A percentile compares a stretch with the other conserved stretches of the same genome.
phyloP scores from a whole-genome alignment of 768 basidiomycete genomes.

The Lactarius indigo region DNA sequence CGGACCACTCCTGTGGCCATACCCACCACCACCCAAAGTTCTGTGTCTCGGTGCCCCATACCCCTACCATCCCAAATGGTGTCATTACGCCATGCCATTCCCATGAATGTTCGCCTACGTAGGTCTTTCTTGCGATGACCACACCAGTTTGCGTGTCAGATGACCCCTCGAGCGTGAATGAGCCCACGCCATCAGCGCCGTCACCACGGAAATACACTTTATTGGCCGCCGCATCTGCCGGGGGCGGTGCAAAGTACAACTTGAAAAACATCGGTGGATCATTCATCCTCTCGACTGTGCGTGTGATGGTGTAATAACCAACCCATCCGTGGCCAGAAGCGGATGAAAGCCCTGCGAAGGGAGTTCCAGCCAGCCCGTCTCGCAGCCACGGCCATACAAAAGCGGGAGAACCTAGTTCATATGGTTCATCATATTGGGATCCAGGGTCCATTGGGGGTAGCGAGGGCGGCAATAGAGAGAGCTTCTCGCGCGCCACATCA shows the following conservation, averaged over 20 bases:
- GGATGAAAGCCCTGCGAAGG: not conserved
- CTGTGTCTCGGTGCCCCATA: not conserved
- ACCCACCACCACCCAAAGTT: constrained; percentile 9
- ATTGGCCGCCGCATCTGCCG: not conserved
- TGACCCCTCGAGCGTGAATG: not conserved
- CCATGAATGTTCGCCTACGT: not conserved
- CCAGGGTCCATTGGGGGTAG: not conserved
- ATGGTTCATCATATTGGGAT: not conserved
- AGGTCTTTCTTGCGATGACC: not conserved
- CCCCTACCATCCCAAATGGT: constrained; percentile 17
- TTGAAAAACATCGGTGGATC: constrained; percentile 9
- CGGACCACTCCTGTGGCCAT: constrained; percentile 16
- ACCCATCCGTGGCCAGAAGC: not conserved
- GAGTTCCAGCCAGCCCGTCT: constrained; percentile 10
- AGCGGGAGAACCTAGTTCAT: not conserved
- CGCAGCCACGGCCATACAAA: constrained; percentile 9
- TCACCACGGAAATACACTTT: not conserved
- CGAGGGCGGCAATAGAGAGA: not conserved
- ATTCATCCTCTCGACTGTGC: too few relatives aligned
- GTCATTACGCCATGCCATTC: constrained; percentile 2
- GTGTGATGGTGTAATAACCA: constrained; percentile 15
- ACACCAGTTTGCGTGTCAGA: not conserved
- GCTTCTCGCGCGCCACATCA: not conserved
- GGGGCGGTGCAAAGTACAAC: not conserved
- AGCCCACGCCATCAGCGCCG: not conserved